These are phyloP conservation scores for Boletales sp. DNA, from an alignment of 768 basidiomycete genomes.

Conservation along the genomic window DNA sequence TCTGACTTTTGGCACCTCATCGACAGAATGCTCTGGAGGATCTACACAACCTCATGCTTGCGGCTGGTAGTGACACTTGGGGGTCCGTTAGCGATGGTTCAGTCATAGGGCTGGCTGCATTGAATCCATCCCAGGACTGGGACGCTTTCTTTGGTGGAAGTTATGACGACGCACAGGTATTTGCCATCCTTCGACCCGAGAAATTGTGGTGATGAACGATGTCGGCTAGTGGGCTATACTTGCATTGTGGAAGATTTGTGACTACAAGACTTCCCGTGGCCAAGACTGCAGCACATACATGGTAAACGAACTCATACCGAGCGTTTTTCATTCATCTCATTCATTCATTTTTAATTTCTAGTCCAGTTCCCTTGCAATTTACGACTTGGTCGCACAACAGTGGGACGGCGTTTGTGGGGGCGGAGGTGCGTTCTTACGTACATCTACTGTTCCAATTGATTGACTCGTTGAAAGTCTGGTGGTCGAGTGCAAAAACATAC, in stretches of 20 bases:
- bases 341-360: conserved; percentile 17
- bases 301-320: conserved; percentile 14
- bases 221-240: conserved; percentile 49
- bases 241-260: conserved; percentile 55
- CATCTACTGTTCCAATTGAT: not conserved
- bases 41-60: conserved; percentile 57
- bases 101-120: conserved; percentile 42
- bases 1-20: not conserved
- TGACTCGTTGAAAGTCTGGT: conserved; percentile 42
- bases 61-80: conserved; percentile 40
- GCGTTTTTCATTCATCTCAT: conserved; percentile 23
- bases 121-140: conserved; percentile 40
- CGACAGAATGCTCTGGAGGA: conserved; percentile 55
- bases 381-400: conserved; percentile 42
- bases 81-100: conserved; percentile 39
- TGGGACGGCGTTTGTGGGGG: conserved; percentile 53
- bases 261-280: conserved; percentile 45
- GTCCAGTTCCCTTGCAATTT: conserved; percentile 46
- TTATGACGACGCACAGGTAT: conserved; percentile 52
- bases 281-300: conserved; percentile 18
- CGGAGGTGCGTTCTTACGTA: conserved; percentile 34
- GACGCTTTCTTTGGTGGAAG: conserved; percentile 40
- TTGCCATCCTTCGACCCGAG: not conserved
- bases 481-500: conserved; percentile 52
- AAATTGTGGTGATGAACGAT: not conserved